These are phyloP conservation scores for Xanthoconium stramineum DNA, from an alignment of 768 basidiomycete species.

Conservation along the genomic window DNA sequence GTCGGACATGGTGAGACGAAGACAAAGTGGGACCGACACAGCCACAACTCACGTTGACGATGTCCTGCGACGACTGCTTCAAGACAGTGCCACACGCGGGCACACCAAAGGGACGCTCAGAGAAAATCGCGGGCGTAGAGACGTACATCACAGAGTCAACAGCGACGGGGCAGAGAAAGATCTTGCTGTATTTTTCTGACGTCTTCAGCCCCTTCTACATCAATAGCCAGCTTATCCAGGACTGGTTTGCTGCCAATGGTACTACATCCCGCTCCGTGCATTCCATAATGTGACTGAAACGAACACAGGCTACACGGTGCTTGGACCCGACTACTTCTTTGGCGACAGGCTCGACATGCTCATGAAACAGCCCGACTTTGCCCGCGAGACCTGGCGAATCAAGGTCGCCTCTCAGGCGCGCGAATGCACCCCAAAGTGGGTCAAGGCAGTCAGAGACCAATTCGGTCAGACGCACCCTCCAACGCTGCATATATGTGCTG, in stretches of 20 bases:
- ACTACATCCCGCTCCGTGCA: not conserved
- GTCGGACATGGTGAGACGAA: constrained; percentile 47
- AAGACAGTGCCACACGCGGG: constrained; percentile 51
- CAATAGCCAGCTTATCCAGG: constrained; percentile 59
- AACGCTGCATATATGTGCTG: constrained; percentile 7
- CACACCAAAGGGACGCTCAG: constrained; percentile 39
- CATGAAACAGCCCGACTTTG: constrained; percentile 35
- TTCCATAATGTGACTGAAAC: not conserved
- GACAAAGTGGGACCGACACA: constrained; percentile 10
- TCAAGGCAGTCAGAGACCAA: constrained; percentile 44
- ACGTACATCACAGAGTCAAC: constrained; percentile 53
- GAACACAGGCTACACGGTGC: constrained; percentile 49
- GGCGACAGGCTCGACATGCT: constrained; percentile 50
- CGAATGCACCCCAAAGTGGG: constrained; percentile 47
- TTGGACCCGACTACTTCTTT: constrained; percentile 64
- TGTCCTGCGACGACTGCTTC: constrained; percentile 52
- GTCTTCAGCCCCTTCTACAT: constrained; percentile 57
- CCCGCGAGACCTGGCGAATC: constrained; percentile 42
- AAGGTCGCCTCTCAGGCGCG: constrained; percentile 35
- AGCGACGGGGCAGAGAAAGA: constrained; percentile 31
- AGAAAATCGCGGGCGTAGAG: constrained; percentile 34
- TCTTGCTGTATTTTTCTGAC: constrained; percentile 59
- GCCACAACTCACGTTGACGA: constrained; percentile 22
- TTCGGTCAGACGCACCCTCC: constrained; percentile 38
- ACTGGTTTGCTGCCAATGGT: constrained; percentile 64